Evolutionary conservation across 306 rosid species (phyloP).

Genomic region (Senna tora): DNA sequence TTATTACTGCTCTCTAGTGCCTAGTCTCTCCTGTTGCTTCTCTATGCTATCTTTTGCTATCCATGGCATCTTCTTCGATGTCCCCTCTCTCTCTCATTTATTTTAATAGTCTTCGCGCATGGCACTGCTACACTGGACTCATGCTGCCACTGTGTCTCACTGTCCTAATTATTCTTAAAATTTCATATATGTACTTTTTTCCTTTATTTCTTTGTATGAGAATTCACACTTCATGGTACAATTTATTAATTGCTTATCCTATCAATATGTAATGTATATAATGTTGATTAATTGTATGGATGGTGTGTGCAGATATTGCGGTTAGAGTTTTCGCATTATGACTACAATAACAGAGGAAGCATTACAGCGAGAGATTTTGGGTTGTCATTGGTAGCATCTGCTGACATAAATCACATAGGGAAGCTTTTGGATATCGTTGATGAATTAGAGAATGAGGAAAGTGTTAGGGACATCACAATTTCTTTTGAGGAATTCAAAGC

Average conservation of each 20-base stretch:
- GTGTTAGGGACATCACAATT: slow-evolving; percentile 46
- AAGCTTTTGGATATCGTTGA: slow-evolving; percentile 68
- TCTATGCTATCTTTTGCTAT: neutral
- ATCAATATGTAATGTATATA: no score
- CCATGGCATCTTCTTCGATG: slow-evolving; percentile 17
- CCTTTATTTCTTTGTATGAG: no score
- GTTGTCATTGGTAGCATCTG: slow-evolving; percentile 82
- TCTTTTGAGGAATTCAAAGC: slow-evolving; percentile 69
- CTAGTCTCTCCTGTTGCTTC: slow-evolving; percentile 37
- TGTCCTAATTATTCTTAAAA: no score
- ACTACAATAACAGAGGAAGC: slow-evolving; percentile 55
- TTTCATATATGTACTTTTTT: no score
- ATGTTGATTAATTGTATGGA: no score
- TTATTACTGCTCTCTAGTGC: slow-evolving; percentile 42
- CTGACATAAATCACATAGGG: slow-evolving; percentile 65
- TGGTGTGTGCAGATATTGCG: slow-evolving; percentile 69
- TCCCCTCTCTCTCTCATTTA: neutral
- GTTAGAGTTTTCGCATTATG: slow-evolving; percentile 81
- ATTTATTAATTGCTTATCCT: no score
- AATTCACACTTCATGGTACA: no score
- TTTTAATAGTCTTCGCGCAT: slow-evolving; percentile 10
- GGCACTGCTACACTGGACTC: neutral
- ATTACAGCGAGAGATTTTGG: slow-evolving; percentile 82
- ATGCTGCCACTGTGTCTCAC: neutral
- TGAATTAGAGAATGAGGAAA: slow-evolving; percentile 41